Percentiles rank a stretch among this genome's conserved stretches.
Evolutionary conservation across 805 yeast species (phyloP).

Genomic region (Candida ulmi): DNA sequence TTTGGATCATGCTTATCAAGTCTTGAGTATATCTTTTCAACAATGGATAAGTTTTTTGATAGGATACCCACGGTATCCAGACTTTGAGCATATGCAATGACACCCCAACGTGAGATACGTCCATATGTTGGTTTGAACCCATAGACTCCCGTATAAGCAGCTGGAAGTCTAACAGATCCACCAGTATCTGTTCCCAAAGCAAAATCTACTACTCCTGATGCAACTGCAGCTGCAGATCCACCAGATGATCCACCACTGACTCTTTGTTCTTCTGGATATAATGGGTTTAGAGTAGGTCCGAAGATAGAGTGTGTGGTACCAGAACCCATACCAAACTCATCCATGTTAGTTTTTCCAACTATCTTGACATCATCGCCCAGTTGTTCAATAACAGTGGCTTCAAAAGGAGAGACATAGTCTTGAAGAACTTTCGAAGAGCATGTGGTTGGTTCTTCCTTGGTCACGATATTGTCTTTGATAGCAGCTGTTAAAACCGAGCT

Average conservation of each 20-base stretch:
- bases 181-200: constrained; percentile 96
- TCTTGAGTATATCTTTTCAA: constrained; percentile 45
- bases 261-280: constrained; percentile 31
- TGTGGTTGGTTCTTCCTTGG: constrained; percentile 63
- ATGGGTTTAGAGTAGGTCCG: constrained; percentile 57
- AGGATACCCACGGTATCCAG: constrained; percentile 91
- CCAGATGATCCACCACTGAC: constrained; percentile 93
- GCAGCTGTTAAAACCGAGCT: constrained; percentile 29
- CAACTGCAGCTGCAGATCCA: constrained; percentile 92
- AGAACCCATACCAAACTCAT: constrained; percentile 98
- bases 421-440: constrained; percentile 66
- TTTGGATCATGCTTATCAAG: constrained; percentile 59
- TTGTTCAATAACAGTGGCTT: constrained; percentile 63
- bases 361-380: constrained; percentile 49
- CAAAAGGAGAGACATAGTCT: constrained; percentile 67
- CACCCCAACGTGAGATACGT: constrained; percentile 86
- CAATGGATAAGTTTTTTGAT: constrained; percentile 39
- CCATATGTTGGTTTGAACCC: constrained; percentile 97
- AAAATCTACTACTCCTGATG: constrained; percentile 62
- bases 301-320: constrained; percentile 48
- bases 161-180: constrained; percentile 91
- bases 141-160: constrained; percentile 73
- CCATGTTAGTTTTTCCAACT: constrained; percentile 85
- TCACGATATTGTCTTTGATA: constrained; percentile 77
- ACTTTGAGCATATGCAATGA: constrained; percentile 87